Percentiles rank a stretch among this genome's conserved stretches.
These are phyloP conservation scores for Tuber magnatum DNA, from an alignment of 495 filamentous ascomycete species.

Conservation along the genomic window DNA sequence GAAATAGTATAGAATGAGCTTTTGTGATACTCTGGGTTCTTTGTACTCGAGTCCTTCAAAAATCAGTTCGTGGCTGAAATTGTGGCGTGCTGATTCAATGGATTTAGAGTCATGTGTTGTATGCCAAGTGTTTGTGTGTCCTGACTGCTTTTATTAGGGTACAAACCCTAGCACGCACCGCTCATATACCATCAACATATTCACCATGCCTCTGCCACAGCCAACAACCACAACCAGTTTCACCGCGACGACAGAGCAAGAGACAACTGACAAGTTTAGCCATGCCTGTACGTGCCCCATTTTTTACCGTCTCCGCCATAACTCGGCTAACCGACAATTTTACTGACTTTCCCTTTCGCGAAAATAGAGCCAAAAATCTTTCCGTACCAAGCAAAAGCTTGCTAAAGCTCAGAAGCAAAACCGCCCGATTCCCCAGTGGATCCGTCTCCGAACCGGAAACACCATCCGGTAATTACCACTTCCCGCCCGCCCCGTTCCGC, in stretches of 20 bases:
- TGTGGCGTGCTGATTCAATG: not conserved
- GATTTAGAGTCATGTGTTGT: not conserved
- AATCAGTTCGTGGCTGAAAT: not conserved
- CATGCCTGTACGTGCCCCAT: conserved; percentile 25
- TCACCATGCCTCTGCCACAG: conserved; percentile 15
- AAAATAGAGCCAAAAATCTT: conserved; percentile 90
- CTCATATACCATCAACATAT: not conserved
- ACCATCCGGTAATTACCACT: conserved; percentile 74
- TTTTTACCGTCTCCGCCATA: not conserved
- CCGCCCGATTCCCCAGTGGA: conserved; percentile 99
- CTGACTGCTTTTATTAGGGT: conserved; percentile 28
- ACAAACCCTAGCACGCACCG: conserved; percentile 25
- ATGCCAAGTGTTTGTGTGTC: not conserved
- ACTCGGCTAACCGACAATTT: not conserved
- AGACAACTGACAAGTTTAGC: conserved; percentile 21
- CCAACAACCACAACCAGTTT: conserved; percentile 22
- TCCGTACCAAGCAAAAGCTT: conserved; percentile 99
- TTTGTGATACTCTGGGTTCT: too few species aligned
- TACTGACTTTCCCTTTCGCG: conserved; percentile 18
- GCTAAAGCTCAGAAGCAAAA: conserved; percentile 99
- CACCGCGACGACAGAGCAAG: conserved; percentile 21
- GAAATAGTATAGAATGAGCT: too few species aligned
- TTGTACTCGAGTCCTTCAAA: too few species aligned
- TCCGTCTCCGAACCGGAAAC: conserved; percentile 93
- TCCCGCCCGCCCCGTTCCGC: not conserved